Evolutionary conservation across 768 basidiomycete species (phyloP).

Genomic region (Collybia mongolica): DNA sequence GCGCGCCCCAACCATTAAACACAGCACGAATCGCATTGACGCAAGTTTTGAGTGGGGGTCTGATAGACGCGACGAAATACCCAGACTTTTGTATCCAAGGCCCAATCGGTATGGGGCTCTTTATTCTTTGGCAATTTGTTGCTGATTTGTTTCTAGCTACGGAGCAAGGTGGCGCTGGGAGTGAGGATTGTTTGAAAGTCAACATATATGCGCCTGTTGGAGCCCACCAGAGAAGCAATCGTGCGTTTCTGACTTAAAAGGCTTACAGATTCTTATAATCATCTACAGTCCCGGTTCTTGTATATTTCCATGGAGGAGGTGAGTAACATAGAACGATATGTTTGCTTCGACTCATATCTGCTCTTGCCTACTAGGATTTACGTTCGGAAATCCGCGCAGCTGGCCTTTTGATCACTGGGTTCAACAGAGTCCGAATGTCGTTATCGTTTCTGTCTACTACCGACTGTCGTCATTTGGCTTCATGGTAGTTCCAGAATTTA

Average conservation of each 20-base stretch:
- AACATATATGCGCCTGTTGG: slow-evolving; percentile 60
- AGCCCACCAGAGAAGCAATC: slow-evolving; percentile 41
- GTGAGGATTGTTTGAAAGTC: slow-evolving; percentile 65
- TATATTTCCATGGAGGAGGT: slow-evolving; percentile 53
- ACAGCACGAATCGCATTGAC: slow-evolving; percentile 38
- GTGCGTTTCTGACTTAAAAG: slow-evolving; percentile 28
- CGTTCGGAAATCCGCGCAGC: slow-evolving; percentile 60
- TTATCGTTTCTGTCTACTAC: slow-evolving; percentile 68
- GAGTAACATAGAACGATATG: background rate
- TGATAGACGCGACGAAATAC: slow-evolving; percentile 53
- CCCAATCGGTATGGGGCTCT: slow-evolving; percentile 30
- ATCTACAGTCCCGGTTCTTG: slow-evolving; percentile 40
- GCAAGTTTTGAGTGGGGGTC: slow-evolving; percentile 22
- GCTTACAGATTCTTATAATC: background rate
- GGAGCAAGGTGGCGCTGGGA: slow-evolving; percentile 61
- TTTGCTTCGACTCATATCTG: background rate
- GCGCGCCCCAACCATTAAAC: slow-evolving; percentile 52
- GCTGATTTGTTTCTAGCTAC: slow-evolving; percentile 29
- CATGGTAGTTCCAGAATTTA: slow-evolving; percentile 49
- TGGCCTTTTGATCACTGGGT: slow-evolving; percentile 72
- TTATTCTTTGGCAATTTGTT: no score
- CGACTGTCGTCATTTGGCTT: slow-evolving; percentile 65
- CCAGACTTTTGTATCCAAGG: slow-evolving; percentile 64
- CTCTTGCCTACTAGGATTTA: slow-evolving; percentile 36
- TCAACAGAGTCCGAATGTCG: slow-evolving; percentile 58